These are phyloP conservation scores for Achaetomium macrosporum DNA, from an alignment of 2,329 filamentous ascomycete species.

Conservation along the genomic window DNA sequence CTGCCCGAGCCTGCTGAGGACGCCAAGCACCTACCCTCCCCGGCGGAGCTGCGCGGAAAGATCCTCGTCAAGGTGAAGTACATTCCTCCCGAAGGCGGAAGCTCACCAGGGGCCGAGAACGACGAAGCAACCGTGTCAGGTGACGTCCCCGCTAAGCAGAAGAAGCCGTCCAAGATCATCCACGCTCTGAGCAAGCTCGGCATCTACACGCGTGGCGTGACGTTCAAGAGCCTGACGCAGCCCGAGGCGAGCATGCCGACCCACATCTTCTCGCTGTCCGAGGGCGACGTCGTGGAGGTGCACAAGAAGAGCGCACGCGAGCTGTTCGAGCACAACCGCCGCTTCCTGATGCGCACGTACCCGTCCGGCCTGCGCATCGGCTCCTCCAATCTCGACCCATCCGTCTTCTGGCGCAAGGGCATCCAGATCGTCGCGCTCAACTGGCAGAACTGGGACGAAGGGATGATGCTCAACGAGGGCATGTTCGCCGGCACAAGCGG, in stretches of 20 bases:
- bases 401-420: constrained; percentile 79
- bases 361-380: constrained; percentile 75
- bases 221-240: constrained; percentile 72
- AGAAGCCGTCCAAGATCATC: constrained; percentile 60
- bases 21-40: constrained; percentile 54
- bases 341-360: constrained; percentile 81
- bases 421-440: constrained; percentile 90
- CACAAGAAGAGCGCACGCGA: constrained; percentile 42
- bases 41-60: constrained; percentile 64
- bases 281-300: constrained; percentile 58
- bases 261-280: constrained; percentile 64
- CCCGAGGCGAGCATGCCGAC: constrained; percentile 61
- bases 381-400: constrained; percentile 82
- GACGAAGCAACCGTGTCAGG: constrained; percentile 27
- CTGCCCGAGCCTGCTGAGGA: constrained; percentile 50
- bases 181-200: constrained; percentile 69
- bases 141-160: constrained; percentile 30
- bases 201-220: constrained; percentile 76
- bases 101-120: constrained; percentile 28
- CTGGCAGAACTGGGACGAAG: constrained; percentile 86
- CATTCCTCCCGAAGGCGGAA: constrained; percentile 36
- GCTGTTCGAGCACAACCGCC: constrained; percentile 75
- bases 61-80: constrained; percentile 83
- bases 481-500: constrained; percentile 84
- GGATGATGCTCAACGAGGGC: constrained; percentile 92